Evolutionary conservation across 2,329 filamentous ascomycete genomes (phyloP).

Genomic region (Neofusicoccum ribis): DNA sequence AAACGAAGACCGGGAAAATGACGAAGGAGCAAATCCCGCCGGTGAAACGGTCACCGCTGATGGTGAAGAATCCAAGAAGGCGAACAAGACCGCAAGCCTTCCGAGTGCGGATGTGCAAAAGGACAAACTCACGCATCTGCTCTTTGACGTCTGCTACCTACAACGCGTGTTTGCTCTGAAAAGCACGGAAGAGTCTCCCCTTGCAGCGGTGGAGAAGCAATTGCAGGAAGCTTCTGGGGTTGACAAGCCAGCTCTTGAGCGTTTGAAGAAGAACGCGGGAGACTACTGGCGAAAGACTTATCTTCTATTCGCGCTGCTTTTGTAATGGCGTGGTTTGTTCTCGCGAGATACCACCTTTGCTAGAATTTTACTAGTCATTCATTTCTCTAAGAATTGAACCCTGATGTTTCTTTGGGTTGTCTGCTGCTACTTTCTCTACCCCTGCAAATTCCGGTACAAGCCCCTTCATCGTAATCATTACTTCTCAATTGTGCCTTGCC

Average conservation of each 20-base stretch:
- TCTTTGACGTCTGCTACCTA: constrained; percentile 49
- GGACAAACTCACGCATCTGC: constrained; percentile 38
- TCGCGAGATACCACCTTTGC: neutral
- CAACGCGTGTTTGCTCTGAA: constrained; percentile 30
- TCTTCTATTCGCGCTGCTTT: constrained; percentile 76
- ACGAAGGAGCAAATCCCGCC: constrained; percentile 21
- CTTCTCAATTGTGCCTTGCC: too few relatives aligned
- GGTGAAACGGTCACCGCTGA: constrained; percentile 11
- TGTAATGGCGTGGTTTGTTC: neutral
- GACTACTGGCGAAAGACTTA: constrained; percentile 85
- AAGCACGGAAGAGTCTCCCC: neutral
- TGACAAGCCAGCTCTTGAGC: constrained; percentile 51
- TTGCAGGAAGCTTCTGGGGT: constrained; percentile 53
- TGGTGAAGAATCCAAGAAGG: neutral
- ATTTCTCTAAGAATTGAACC: neutral
- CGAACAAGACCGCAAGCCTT: neutral
- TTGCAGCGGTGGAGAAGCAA: constrained; percentile 30
- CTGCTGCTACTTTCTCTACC: too few relatives aligned
- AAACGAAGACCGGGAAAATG: constrained; percentile 17
- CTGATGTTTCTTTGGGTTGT: too few relatives aligned
- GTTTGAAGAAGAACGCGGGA: constrained; percentile 61
- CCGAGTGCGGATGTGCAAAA: constrained; percentile 23
- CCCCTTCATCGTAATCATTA: too few relatives aligned
- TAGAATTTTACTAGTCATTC: neutral
- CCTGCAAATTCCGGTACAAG: too few relatives aligned